Evolutionary conservation across 192 early-diverging fungal species (phyloP), one percentile per base, ranked within the genome.

Genomic region (Allomyces macrogynus): DNA sequence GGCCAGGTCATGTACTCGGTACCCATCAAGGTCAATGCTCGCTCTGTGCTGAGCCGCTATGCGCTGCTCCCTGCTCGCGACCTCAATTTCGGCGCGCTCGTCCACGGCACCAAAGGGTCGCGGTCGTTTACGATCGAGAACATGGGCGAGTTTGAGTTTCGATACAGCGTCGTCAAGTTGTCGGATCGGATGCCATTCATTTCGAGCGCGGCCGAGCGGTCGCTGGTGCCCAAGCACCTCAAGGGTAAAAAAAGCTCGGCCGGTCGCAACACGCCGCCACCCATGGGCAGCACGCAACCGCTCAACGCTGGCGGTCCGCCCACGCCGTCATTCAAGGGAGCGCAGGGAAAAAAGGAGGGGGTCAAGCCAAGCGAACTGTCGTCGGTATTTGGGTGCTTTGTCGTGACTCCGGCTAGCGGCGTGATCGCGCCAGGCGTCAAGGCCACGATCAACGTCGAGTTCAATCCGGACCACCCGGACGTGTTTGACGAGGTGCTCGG

Each of bases 61-160:
- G 68, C 66, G 10, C 73, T 84, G 20, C 63, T 79, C 18, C 82
- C 82, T 1, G 76, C 75, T 9, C 60, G 78, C 26, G 82, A 84
- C 57, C 65, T 84, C 20, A 84, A 84, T 60, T 84, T 84, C 71
- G 82, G 82, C 0, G 79, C 79, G 10, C 65, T 83, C 2, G 75
- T 84, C 0, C 73, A 75, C 70, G 82, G 82, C 5, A 81, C 72
- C 9, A 84, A 84, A 74, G 72, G 67, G 22, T 73, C 73, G 12
- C 65, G 76, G 23, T 77, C 77, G 63, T 81, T 84, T 63, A 72
- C 74, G 11, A 74, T 84, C 57, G 82, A 84, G 64, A 84, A 84
- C 65, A 63, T 67, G 42, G 82, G 82, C 26, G 82, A 84, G 62
- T 84, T 83, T 71, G 82, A 84, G 60, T 84, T 84, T 68, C 68